Evolutionary conservation across 2,329 filamentous ascomycete genomes (phyloP).

Genomic region (Monilinia fructigena): DNA sequence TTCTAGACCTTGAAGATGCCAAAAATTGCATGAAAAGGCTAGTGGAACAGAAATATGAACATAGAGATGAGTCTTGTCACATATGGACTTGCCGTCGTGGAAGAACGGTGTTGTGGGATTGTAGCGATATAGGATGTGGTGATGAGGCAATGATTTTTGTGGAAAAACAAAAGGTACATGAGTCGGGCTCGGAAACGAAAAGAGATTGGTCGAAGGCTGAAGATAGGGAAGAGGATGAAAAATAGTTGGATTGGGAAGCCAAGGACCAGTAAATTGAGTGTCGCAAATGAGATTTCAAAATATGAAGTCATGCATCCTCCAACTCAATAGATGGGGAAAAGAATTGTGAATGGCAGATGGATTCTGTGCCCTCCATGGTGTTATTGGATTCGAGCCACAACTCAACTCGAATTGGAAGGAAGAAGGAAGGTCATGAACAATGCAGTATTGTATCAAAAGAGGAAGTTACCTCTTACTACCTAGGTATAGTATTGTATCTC

Average conservation of each 20-base stretch:
- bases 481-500: not conserved
- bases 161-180: not conserved
- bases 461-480: not conserved
- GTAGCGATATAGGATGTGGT: not conserved
- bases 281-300: not conserved
- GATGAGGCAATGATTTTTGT: not conserved
- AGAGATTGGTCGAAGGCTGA: not conserved
- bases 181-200: not conserved
- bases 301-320: not conserved
- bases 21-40: not conserved
- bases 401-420: slow-evolving; percentile 7
- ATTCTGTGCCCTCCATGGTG: not conserved
- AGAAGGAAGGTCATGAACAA: not conserved
- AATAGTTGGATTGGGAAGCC: not conserved
- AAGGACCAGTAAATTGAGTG: not conserved
- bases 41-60: not conserved
- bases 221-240: not conserved
- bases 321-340: not conserved
- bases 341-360: not conserved
- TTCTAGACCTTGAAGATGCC: slow-evolving; percentile 5
- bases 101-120: not conserved
- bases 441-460: not conserved
- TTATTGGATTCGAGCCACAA: not conserved
- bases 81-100: too few species aligned
- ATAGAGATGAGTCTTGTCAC: not conserved